A percentile compares a stretch with the other conserved stretches of the same genome.
phyloP scores from a whole-genome alignment of 2,329 filamentous ascomycete species.

The Bisporella sp. region DNA sequence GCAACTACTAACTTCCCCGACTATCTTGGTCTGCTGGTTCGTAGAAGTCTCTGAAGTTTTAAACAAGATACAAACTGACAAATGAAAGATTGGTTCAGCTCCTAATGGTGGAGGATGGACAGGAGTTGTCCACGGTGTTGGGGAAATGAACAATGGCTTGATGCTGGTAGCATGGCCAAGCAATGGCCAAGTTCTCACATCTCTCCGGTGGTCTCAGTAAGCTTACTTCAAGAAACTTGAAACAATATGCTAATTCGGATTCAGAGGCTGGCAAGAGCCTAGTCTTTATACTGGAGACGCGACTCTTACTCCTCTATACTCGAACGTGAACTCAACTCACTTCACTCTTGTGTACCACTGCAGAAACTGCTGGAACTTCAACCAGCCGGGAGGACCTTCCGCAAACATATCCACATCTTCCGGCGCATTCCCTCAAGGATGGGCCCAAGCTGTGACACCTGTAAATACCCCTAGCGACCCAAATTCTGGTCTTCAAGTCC shows the following conservation, averaged over 20 bases:
- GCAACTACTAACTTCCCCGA: constrained; percentile 42
- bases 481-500: constrained; percentile 41
- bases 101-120: constrained; percentile 47
- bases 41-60: constrained; percentile 8
- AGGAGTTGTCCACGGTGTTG: constrained; percentile 46
- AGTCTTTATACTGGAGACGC: constrained; percentile 54
- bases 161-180: constrained; percentile 53
- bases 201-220: constrained; percentile 46
- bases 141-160: constrained; percentile 47
- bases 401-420: constrained; percentile 36
- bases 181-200: constrained; percentile 44
- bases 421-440: constrained; percentile 44
- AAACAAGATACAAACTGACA: not conserved
- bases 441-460: constrained; percentile 40
- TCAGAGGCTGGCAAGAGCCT: constrained; percentile 50
- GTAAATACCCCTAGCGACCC: constrained; percentile 35
- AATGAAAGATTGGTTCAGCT: constrained; percentile 33
- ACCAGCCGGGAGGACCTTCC: constrained; percentile 38
- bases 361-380: constrained; percentile 47
- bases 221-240: not conserved
- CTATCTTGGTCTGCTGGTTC: constrained; percentile 52
- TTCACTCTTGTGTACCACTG: constrained; percentile 62
- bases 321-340: constrained; percentile 47
- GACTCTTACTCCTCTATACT: constrained; percentile 52
- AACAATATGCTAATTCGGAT: constrained; percentile 1